phyloP scores from a whole-genome alignment of 2,329 filamentous ascomycete genomes.

The Davidsoniella virescens region DNA sequence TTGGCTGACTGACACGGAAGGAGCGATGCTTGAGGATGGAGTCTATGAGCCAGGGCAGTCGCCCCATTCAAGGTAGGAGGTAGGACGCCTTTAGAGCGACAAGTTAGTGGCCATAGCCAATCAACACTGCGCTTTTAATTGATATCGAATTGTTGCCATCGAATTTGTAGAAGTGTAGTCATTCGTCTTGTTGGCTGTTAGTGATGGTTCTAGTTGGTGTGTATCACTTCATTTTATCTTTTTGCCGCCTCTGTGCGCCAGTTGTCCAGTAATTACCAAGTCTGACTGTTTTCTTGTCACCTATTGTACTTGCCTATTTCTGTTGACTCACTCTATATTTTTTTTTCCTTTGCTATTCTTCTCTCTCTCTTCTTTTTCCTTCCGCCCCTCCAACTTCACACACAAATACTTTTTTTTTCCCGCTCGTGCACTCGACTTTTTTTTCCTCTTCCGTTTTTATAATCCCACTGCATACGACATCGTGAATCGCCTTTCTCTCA shows the following conservation, averaged over 20 bases:
- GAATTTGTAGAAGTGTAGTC: too few species aligned
- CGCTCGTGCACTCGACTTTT: conserved; percentile 6
- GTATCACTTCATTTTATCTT: neutral
- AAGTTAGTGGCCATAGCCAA: neutral
- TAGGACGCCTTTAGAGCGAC: neutral
- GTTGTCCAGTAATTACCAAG: neutral
- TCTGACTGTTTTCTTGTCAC: neutral
- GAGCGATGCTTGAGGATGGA: neutral
- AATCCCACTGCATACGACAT: conserved; percentile 1
- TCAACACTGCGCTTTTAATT: neutral
- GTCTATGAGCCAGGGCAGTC: neutral
- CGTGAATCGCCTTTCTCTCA: conserved; percentile 13
- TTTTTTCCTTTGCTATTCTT: conserved; percentile 5
- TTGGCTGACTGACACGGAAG: neutral
- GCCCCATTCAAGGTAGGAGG: neutral
- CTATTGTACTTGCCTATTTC: neutral
- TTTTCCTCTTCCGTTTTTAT: conserved; percentile 4
- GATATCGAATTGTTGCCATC: too few species aligned
- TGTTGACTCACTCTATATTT: conserved; percentile 3
- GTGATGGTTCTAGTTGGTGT: neutral
- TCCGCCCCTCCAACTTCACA: conserved; percentile 6
- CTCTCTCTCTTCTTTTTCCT: conserved; percentile 3
- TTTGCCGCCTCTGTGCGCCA: neutral
- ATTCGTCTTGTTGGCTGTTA: too few species aligned
- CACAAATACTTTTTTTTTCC: conserved; percentile 1